phyloP scores from a whole-genome alignment of 139 green algal species.

The Tetradesmus obliquus region DNA sequence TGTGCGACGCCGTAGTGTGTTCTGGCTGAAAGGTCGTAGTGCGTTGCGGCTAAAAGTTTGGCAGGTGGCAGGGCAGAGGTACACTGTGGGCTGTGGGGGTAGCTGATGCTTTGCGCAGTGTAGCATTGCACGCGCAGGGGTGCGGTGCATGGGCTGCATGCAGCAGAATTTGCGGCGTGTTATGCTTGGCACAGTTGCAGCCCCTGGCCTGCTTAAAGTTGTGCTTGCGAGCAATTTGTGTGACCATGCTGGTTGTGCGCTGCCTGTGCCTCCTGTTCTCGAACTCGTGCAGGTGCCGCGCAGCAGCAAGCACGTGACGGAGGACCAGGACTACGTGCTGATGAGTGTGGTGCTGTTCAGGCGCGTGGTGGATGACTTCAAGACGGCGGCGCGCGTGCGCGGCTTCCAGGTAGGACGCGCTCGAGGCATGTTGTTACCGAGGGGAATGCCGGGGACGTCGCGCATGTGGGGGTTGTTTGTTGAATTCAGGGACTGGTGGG shows the following conservation, averaged over 20 bases:
- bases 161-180: no score
- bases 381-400: constrained; percentile 79
- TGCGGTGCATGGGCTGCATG: no score
- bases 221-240: neutral
- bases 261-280: no score
- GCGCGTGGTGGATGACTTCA: constrained; percentile 94
- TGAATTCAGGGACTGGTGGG: no score
- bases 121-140: neutral
- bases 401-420: constrained; percentile 85
- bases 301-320: constrained; percentile 74
- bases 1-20: no score
- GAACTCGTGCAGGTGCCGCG: constrained; percentile 69
- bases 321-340: constrained; percentile 94
- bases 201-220: neutral
- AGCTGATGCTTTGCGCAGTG: neutral
- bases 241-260: no score
- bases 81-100: neutral
- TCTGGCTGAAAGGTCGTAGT: no score
- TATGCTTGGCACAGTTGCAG: neutral
- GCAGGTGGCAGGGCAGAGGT: neutral
- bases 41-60: no score
- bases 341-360: constrained; percentile 92
- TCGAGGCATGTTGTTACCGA: neutral
- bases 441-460: constrained; percentile 41
- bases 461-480: no score